Percentiles rank a stretch among this genome's conserved stretches.
Conservation (phyloP, 495 filamentous ascomycete species). For the Barbatosphaeria neglecta region DNA sequence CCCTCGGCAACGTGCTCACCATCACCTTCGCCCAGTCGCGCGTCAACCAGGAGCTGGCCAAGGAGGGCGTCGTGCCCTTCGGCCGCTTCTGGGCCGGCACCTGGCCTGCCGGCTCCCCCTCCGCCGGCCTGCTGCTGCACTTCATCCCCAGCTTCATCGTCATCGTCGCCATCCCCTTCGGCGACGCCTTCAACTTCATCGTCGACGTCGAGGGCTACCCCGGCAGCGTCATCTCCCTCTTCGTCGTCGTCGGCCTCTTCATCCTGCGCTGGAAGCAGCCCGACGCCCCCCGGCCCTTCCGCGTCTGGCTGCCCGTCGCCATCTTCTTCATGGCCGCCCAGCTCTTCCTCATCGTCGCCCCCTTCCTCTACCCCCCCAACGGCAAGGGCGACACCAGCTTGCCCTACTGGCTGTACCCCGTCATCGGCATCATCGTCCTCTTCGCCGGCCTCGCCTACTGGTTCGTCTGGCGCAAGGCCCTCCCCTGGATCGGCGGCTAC, state of each 20-base stretch:
- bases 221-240: slow-evolving; percentile 18
- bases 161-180: slow-evolving; percentile 14
- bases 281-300: slow-evolving; percentile 2
- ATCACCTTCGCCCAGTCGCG: slow-evolving; percentile 36
- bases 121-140: slow-evolving; percentile 18
- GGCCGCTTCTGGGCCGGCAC: slow-evolving; percentile 38
- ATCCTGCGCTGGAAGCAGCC: slow-evolving; percentile 14
- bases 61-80: slow-evolving; percentile 38
- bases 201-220: slow-evolving; percentile 26
- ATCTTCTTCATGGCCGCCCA: slow-evolving; percentile 26
- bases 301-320: slow-evolving; percentile 14
- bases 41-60: slow-evolving; percentile 33
- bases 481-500: slow-evolving; percentile 17
- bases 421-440: slow-evolving; percentile 24
- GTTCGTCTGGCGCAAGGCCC: slow-evolving; percentile 18
- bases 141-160: slow-evolving; percentile 19
- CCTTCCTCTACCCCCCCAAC: slow-evolving; percentile 23
- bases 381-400: slow-evolving; percentile 24
- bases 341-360: slow-evolving; percentile 24
- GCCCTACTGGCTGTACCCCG: slow-evolving; percentile 25
- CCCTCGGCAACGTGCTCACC: slow-evolving; percentile 39
- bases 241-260: slow-evolving; percentile 21
- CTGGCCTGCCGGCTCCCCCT: slow-evolving; percentile 29
- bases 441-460: slow-evolving; percentile 20
- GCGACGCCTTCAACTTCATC: slow-evolving; percentile 9